Evolutionary conservation across 169 alveolate genomes (phyloP), one percentile per base, ranked within the genome.

Genomic region (Perkinsus chesapeaki): DNA sequence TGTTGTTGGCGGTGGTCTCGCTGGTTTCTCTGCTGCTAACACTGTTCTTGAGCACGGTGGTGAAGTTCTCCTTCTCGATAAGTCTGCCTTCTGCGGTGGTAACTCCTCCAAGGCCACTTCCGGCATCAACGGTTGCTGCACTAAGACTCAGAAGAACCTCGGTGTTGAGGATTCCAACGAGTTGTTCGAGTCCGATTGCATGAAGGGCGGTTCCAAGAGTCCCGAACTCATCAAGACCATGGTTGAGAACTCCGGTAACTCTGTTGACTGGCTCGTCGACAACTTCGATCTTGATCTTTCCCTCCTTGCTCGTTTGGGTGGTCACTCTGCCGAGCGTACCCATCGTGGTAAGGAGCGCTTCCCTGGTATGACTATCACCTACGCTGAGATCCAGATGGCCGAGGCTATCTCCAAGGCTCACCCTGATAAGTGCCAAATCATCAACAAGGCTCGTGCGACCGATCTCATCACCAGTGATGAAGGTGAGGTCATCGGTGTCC

Each of bases 311-410:
- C 92, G 93, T 73, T 93, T 95, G 39, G 96, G 96, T 91, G 96
- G 96, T 39, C 96, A 95, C 93, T 91, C 95, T 39, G 94, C 94
- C 5, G 93, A 94, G 91, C 91, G 97, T 37, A 95, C 97, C 38
- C 94, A 92, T 91, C 94, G 94, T 47, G 93, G 92, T 20, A 91
- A 92, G 92, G 96, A 95, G 73, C 92, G 93, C 91, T 93, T 93
- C 93, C 93, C 91, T 20, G 93, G 93, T 92, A 92, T 92, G 93
- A 92, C 93, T 48, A 92, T 92, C 91, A 91, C 93, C 39, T 93
- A 93, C 92, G 94, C 93, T 39, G 38, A 91, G 91, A 94, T 91
- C 43, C 92, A 93, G 91, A 48, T 91, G 92, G 92, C 72, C 31
- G 93, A 95, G 90, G 73, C 91, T 93, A 92, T 94, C 39, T 93